A percentile compares a stretch with the other conserved stretches of the same genome.
Evolutionary conservation across 148 eudicot species (phyloP).

Genomic region (Selenicereus undatus): DNA sequence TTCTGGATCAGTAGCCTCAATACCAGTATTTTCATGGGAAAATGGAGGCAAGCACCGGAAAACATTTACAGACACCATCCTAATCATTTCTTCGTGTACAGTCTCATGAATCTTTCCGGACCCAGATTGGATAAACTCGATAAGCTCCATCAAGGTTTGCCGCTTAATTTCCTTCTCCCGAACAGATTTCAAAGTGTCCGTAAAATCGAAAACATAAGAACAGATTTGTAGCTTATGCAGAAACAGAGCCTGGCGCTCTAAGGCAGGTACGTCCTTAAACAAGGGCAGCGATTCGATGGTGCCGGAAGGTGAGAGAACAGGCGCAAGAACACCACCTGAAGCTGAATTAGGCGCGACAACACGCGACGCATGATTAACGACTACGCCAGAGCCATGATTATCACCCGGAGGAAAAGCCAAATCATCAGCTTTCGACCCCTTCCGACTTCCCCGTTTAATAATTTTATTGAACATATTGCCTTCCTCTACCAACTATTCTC

Average conservation of each 20-base stretch:
- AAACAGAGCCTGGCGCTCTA: conserved; percentile 56
- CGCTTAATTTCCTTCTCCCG: conserved; percentile 72
- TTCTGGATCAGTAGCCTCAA: conserved; percentile 30
- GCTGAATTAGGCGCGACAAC: conserved; percentile 35
- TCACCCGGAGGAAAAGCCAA: conserved; percentile 29
- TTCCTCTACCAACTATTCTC: not conserved
- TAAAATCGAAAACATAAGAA: conserved; percentile 52
- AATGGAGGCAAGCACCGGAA: conserved; percentile 64
- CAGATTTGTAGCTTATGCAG: conserved; percentile 52
- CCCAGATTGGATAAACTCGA: conserved; percentile 61
- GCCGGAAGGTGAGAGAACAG: conserved; percentile 28
- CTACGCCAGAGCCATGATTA: conserved; percentile 43
- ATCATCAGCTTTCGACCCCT: conserved; percentile 48
- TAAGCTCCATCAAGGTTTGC: conserved; percentile 55
- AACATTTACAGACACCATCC: conserved; percentile 58
- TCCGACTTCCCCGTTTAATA: conserved; percentile 57
- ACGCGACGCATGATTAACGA: conserved; percentile 62
- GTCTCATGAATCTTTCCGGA: conserved; percentile 53
- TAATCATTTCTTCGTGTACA: conserved; percentile 63
- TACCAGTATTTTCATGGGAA: conserved; percentile 58
- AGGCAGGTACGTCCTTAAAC: conserved; percentile 49
- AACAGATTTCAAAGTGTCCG: conserved; percentile 52
- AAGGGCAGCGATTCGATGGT: conserved; percentile 50
- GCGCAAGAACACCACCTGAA: conserved; percentile 14
- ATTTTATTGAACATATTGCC: conserved; percentile 59